A percentile compares a stretch with the other conserved stretches of the same genome.
Conservation (phyloP, 306 rosid genomes). For the Trichosanthes truncata region DNA sequence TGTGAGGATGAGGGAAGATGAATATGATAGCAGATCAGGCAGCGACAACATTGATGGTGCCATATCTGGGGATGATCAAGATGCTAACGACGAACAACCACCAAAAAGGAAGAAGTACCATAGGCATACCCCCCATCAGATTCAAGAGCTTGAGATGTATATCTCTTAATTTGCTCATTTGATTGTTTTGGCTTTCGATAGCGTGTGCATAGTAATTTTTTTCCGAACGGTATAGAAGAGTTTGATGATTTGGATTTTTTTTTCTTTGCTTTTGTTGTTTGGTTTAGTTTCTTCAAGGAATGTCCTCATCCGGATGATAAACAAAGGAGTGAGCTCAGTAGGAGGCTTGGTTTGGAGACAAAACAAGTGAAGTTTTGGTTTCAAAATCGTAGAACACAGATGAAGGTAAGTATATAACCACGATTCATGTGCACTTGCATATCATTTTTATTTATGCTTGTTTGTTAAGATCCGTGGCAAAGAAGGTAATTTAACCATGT, state of each 20-base stretch:
- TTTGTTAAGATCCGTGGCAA: not conserved
- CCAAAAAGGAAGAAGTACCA: slow-evolving; percentile 72
- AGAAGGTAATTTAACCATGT: not conserved
- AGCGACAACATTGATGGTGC: slow-evolving; percentile 65
- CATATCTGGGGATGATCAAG: slow-evolving; percentile 72
- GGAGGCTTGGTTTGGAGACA: slow-evolving; percentile 51
- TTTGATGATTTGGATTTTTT: not conserved
- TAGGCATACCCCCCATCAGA: slow-evolving; percentile 76
- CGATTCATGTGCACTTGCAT: not conserved
- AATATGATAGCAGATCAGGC: slow-evolving; percentile 74
- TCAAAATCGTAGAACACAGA: slow-evolving; percentile 82
- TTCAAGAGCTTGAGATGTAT: slow-evolving; percentile 82
- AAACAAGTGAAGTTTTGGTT: slow-evolving; percentile 98
- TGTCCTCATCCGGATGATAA: slow-evolving; percentile 93
- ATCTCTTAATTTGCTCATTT: slow-evolving; percentile 5
- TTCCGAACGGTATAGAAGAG: slow-evolving; percentile 1
- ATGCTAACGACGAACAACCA: slow-evolving; percentile 37
- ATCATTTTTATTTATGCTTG: not conserved
- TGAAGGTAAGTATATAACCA: slow-evolving; percentile 51
- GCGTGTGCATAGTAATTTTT: not conserved
- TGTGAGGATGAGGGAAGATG: slow-evolving; percentile 62
- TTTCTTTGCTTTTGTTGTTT: slow-evolving; percentile 7
- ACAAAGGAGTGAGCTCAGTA: slow-evolving; percentile 72
- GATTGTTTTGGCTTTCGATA: not conserved
- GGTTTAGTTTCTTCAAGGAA: slow-evolving; percentile 71